Base-by-base conservation (phyloP, 495 filamentous ascomycete species). In the Penicillium diatomitis region DNA sequence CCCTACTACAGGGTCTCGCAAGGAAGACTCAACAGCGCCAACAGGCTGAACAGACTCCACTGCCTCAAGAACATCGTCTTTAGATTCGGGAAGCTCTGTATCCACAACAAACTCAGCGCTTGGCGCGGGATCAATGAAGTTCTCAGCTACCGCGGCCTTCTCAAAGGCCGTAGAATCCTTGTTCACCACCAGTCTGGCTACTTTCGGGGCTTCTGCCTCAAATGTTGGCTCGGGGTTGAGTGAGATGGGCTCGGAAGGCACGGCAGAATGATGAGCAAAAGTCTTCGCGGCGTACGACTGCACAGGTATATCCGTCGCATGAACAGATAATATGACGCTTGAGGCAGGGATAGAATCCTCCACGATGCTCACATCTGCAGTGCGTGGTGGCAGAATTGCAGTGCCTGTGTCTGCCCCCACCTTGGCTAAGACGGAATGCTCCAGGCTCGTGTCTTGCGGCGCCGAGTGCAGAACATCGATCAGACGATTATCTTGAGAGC, bases 381-480 rank as follows among this genome's bases (percentile, higher is more conserved):
- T 31, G 28, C 20, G 7, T 29, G 32, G 31, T 3, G 45, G 43
- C 8, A 49, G 6, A 34, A 34, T 37, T 6, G 55, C 50, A 10
- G 48, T 29, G 20, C 34, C 11, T 2, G 46, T 29, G 38, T 47
- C 51, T 27, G 56, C 32, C 29, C 34, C 1, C 10, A 34, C 29
- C 29, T 34, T 49, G 6, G 52, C 35, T 2, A 44, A 44, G 4
- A 39, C 11, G 28, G 41, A 4, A 6, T 46, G 46, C 0, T 52
- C 45, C 5, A 47, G 3, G 28, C n/a, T 8, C 11, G 43, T 52
- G 6, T 67, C 55, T 4, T 35, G 46, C 2, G 60, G 47, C 32
- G 64, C 61, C 2, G 51, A 48, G 10, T 42, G 49, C 8, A 62
- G 32, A 6, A 54, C 39, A 10, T 57, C 47, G 4, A 42, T 52